phyloP scores from a whole-genome alignment of 345 rosid genomes.

The Brassica cretica region DNA sequence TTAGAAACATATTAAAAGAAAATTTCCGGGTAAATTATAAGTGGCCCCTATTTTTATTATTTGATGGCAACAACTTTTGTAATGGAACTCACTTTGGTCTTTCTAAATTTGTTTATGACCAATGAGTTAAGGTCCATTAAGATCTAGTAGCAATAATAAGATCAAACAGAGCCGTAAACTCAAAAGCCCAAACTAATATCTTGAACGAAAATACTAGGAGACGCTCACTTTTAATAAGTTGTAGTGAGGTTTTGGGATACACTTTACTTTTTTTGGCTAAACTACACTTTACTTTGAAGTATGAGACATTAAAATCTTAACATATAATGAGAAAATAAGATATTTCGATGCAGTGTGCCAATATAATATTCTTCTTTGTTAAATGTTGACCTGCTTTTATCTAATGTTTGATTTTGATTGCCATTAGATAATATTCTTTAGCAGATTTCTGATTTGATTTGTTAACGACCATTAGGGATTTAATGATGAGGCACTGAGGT shows the following conservation, averaged over 20 bases:
- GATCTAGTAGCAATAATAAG: neutral
- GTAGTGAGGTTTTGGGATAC: neutral
- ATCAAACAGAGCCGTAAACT: too few relatives aligned
- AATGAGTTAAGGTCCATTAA: neutral
- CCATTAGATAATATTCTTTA: slow-evolving; percentile 13
- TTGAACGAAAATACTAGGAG: neutral
- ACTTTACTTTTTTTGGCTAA: neutral
- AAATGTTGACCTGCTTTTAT: slow-evolving; percentile 4
- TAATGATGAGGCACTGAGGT: slow-evolving; percentile 26
- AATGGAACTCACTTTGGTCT: neutral
- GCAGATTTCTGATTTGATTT: neutral
- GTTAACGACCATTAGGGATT: neutral
- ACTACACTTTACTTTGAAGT: neutral
- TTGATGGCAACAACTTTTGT: neutral
- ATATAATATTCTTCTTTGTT: neutral
- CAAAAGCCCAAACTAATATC: too few relatives aligned
- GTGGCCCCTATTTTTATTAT: neutral
- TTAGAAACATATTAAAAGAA: too few relatives aligned
- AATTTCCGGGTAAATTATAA: neutral
- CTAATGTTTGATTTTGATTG: slow-evolving; percentile 19
- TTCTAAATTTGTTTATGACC: neutral
- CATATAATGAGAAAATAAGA: neutral
- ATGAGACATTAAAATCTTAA: neutral
- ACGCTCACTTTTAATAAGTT: neutral
- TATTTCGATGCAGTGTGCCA: neutral